Base-by-base conservation (phyloP, 2,329 filamentous ascomycete species). In the Diplodia mutila region DNA sequence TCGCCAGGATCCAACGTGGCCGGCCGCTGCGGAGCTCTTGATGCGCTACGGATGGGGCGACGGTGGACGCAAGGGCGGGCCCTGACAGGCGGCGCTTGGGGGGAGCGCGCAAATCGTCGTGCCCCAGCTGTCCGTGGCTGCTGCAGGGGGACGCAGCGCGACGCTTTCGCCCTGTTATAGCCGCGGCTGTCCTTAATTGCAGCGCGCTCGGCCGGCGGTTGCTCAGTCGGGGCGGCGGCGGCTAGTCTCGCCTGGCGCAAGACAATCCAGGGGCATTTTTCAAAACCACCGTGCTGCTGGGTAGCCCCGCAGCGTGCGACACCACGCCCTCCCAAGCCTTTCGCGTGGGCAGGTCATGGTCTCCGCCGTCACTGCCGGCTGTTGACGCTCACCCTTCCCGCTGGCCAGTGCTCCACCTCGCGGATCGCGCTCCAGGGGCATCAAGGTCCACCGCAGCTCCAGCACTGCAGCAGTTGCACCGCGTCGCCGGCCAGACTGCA, bases 371-470 rank as follows among this genome's bases (percentile, higher is more conserved):
- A 23, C 55, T 46, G 55, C 57, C 39, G 27, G 16, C n/a, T 63
- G 59, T 27, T 63, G 59, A 51, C 39, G 59, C 27, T 48, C 59
- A 25, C 46, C 59, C 29, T 12, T 27, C 46, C 42, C 27, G n/a
- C 59, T 63, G 59, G 59, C 59, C 59, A 63, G 59, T 63, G 59
- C 59, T 63, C 46, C 59, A 25, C 39, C 42, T 27, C 42, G 59
- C 27, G 42, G 59, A 63, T 63, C 59, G 25, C 59, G 25, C 59
- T 61, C 46, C 61, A 65, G 61, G 61, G 61, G 61, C 61, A 59
- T 27, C 55, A 46, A 55, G 53, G 53, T 42, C 54, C 54, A 42
- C 54, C 34, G 21, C 34, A 51, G 61, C 61, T 64, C 46, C 61
- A 7, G 46, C 37, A 18, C 57, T 18, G 21, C 21, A 32, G 18